These are phyloP conservation scores for Claviceps sp. DNA, from an alignment of 2,329 filamentous ascomycete genomes.

Conservation along the genomic window DNA sequence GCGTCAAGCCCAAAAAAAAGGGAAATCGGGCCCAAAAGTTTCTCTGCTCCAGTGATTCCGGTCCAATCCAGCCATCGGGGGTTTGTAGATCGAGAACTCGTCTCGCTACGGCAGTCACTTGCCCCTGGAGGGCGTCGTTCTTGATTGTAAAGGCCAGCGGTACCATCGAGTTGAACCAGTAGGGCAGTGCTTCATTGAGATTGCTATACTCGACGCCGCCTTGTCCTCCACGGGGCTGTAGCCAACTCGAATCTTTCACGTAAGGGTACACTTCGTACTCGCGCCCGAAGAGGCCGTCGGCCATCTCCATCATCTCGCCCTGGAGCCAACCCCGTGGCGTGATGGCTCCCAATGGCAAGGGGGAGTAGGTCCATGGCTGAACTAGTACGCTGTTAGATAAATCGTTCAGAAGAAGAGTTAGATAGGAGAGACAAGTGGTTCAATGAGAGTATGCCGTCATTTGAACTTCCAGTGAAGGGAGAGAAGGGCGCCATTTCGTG, in stretches of 20 bases:
- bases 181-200: conserved; percentile 43
- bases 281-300: conserved; percentile 38
- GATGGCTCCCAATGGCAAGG: conserved; percentile 34
- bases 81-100: conserved; percentile 28
- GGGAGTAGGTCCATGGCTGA: conserved; percentile 10
- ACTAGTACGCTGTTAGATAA: conserved; percentile 4
- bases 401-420: not conserved
- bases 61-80: conserved; percentile 41
- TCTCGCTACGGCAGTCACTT: conserved; percentile 23
- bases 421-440: not conserved
- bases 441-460: not conserved
- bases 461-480: not conserved
- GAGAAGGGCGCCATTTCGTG: not conserved
- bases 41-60: conserved; percentile 14
- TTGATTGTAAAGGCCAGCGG: conserved; percentile 39
- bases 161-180: conserved; percentile 48
- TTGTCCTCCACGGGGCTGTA: conserved; percentile 8
- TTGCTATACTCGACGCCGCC: conserved; percentile 39
- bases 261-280: conserved; percentile 39
- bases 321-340: conserved; percentile 37
- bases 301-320: conserved; percentile 34
- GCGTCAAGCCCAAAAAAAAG: conserved; percentile 19
- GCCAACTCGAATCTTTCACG: conserved; percentile 37
- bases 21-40: conserved; percentile 21
- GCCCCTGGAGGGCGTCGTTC: conserved; percentile 27